These are phyloP conservation scores for Didymella segeticola DNA, from an alignment of 2,329 filamentous ascomycete species.

Conservation along the genomic window DNA sequence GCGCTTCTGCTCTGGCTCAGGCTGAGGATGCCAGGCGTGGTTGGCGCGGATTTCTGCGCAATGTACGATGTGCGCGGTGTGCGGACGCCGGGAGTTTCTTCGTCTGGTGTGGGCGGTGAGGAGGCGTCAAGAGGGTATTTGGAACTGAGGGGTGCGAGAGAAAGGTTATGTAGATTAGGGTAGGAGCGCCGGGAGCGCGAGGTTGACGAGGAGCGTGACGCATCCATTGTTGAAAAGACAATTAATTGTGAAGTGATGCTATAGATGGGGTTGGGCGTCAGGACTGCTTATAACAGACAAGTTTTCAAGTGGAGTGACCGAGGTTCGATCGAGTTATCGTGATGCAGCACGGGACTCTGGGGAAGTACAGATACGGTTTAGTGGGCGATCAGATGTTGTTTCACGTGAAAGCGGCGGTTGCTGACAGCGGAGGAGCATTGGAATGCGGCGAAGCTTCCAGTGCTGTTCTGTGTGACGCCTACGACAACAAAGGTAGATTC, in stretches of 20 bases:
- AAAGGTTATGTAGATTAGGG: constrained; percentile 65
- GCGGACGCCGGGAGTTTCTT: constrained; percentile 24
- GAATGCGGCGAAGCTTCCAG: neutral
- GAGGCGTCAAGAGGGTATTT: constrained; percentile 59
- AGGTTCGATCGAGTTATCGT: constrained; percentile 29
- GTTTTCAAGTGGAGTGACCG: constrained; percentile 30
- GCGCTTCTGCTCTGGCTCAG: constrained; percentile 48
- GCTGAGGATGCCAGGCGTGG: constrained; percentile 57
- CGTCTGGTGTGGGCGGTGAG: constrained; percentile 43
- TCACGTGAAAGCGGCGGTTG: constrained; percentile 28
- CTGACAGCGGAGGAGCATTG: neutral
- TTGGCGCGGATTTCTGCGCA: constrained; percentile 56
- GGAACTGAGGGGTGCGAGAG: constrained; percentile 65
- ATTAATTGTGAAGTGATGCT: neutral
- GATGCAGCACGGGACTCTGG: constrained; percentile 30
- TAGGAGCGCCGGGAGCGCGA: constrained; percentile 59
- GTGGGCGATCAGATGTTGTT: constrained; percentile 22
- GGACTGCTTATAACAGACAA: constrained; percentile 11
- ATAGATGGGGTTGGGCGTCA: neutral
- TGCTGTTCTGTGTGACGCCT: neutral
- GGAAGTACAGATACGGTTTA: constrained; percentile 23
- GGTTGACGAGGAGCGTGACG: constrained; percentile 29
- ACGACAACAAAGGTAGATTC: no score
- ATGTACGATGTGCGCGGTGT: constrained; percentile 55
- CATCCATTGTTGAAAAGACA: constrained; percentile 29